Percentiles rank a stretch among this genome's conserved stretches.
These are phyloP conservation scores for Globisporangium lucens DNA, from an alignment of 352 stramenopile species.

Conservation along the genomic window DNA sequence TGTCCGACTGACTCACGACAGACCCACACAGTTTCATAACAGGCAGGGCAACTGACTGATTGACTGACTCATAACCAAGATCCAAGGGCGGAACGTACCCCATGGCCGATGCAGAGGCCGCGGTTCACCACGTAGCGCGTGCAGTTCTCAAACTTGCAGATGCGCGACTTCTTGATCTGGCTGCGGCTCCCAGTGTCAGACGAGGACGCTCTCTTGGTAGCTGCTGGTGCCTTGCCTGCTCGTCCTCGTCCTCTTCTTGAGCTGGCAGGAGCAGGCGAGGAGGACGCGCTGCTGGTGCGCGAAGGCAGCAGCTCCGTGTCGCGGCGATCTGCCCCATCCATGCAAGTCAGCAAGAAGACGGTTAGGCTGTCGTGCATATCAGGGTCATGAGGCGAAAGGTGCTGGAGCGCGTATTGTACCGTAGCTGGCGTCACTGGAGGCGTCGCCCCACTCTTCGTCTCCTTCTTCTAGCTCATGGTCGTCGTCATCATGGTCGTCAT, in stretches of 20 bases:
- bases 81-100: constrained; percentile 22
- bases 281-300: not conserved
- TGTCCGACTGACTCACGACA: not conserved
- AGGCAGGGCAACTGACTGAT: not conserved
- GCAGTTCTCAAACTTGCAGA: constrained; percentile 76
- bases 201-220: not conserved
- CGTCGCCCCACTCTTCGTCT: constrained; percentile 14
- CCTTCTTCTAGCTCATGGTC: constrained; percentile 7
- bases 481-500: constrained; percentile 4
- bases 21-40: not conserved
- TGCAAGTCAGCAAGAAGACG: not conserved
- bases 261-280: not conserved
- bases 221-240: constrained; percentile 2
- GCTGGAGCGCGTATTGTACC: constrained; percentile 5
- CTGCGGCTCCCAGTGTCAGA: not conserved
- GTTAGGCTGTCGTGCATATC: too few species aligned
- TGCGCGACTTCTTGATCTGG: constrained; percentile 61
- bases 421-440: constrained; percentile 30
- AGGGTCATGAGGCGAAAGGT: not conserved
- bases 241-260: not conserved
- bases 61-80: not conserved
- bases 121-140: constrained; percentile 75
- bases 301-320: not conserved
- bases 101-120: constrained; percentile 73
- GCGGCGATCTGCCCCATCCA: not conserved